Evolutionary conservation across 2,329 filamentous ascomycete genomes (phyloP).

Genomic region (Arthrobotrys sphaeroides): DNA sequence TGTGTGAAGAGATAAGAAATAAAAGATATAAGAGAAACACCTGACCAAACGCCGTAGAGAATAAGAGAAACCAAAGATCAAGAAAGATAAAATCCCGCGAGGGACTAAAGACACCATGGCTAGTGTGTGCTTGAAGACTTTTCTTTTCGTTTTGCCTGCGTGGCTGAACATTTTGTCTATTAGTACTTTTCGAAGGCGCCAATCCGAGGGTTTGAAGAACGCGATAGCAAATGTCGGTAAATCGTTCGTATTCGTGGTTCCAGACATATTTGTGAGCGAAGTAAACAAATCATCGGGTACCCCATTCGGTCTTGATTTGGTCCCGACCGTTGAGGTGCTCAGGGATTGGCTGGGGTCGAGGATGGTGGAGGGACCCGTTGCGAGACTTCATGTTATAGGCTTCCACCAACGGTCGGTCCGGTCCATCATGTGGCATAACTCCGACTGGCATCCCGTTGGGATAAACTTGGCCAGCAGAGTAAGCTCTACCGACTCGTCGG

Average conservation of each 20-base stretch:
- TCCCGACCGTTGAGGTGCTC: constrained; percentile 45
- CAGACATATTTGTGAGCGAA: constrained; percentile 7
- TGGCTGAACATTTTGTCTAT: constrained; percentile 42
- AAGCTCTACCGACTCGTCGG: constrained; percentile 41
- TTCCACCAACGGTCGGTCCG: constrained; percentile 38
- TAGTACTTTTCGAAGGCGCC: constrained; percentile 32
- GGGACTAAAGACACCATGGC: constrained; percentile 7
- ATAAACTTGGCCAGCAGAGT: constrained; percentile 50
- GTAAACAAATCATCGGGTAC: constrained; percentile 23
- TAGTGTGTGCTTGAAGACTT: constrained; percentile 32
- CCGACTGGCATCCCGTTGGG: constrained; percentile 37
- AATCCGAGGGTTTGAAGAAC: constrained; percentile 26
- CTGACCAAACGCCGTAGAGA: constrained; percentile 39
- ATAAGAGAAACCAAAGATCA: constrained; percentile 14
- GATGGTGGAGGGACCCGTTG: constrained; percentile 46
- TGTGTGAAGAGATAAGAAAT: constrained; percentile 1
- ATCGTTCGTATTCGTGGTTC: constrained; percentile 43
- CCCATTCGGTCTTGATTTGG: constrained; percentile 49
- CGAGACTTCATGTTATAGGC: constrained; percentile 48
- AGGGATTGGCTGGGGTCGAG: constrained; percentile 41
- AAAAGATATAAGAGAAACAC: constrained; percentile 21
- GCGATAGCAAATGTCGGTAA: constrained; percentile 33
- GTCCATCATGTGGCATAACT: constrained; percentile 21
- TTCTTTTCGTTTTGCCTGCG: constrained; percentile 48
- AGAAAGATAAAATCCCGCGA: constrained; percentile 18